Percentiles rank a stretch among this genome's conserved stretches.
Conservation (phyloP, 768 basidiomycete genomes). For the Lactarius trivialis region DNA sequence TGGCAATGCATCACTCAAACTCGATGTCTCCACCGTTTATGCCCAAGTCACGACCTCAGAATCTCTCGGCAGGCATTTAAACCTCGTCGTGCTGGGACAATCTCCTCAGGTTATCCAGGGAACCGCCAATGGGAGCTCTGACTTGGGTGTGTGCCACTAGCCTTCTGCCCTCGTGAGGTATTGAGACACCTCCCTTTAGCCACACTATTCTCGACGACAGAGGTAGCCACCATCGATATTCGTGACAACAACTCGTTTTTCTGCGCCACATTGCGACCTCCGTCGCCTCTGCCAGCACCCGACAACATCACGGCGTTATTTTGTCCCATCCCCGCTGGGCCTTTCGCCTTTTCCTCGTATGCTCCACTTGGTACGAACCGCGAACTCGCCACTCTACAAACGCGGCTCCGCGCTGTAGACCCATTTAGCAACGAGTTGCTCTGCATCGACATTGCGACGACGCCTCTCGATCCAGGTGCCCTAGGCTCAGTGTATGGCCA, state of each 20-base stretch:
- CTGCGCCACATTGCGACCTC: conserved; percentile 73
- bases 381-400: conserved; percentile 76
- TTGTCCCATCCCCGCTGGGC: conserved; percentile 76
- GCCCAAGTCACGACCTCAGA: conserved; percentile 54
- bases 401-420: conserved; percentile 84
- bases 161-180: conserved; percentile 13
- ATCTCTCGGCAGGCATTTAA: conserved; percentile 43
- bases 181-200: conserved; percentile 38
- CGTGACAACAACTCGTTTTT: conserved; percentile 67
- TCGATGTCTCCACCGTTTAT: conserved; percentile 64
- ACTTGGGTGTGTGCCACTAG: conserved; percentile 47
- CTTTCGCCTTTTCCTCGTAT: conserved; percentile 73
- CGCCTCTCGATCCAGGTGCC: conserved; percentile 61
- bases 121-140: conserved; percentile 50
- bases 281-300: conserved; percentile 54
- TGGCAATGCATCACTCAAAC: conserved; percentile 46
- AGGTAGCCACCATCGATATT: conserved; percentile 70
- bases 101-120: conserved; percentile 55
- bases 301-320: conserved; percentile 36
- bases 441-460: conserved; percentile 73
- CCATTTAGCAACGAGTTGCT: conserved; percentile 74
- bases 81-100: conserved; percentile 66
- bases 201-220: conserved; percentile 80
- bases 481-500: conserved; percentile 55
- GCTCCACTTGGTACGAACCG: conserved; percentile 60